Base-by-base conservation (phyloP, 2,329 filamentous ascomycete species). In the Neonectria ditissima region DNA sequence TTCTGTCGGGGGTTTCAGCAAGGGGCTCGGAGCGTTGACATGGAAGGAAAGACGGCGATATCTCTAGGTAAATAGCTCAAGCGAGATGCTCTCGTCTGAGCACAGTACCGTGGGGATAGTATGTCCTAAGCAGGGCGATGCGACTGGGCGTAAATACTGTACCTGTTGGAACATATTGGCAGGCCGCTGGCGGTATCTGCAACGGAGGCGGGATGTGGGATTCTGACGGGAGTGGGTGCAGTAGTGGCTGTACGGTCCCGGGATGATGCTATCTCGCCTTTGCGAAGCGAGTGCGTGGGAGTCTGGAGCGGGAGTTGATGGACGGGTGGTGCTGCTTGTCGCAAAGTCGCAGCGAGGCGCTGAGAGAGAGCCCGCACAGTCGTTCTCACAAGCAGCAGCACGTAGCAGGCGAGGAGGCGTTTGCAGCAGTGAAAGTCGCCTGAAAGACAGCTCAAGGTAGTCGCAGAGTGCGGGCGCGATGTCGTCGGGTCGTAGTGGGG, bases 151-250 rank as follows among this genome's bases (percentile, higher is more conserved):
- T 52, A 22, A 57, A 44, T 7, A 20, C 43, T 69, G 30, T 67
- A 77, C 75, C 66, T 73, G 70, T 60, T 76, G 74, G 52, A 77
- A 77, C 75, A 77, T 76, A 63, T 44, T 63, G 66, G 47, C 57
- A 14, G 13, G 20, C 51, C 39, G 51, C 28, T 47, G 51, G 45
- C 11, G 37, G 32, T 26, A 14, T 37, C 39, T 9, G 45, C 18
- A 16, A 48, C 8, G 14, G 18, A 50, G 39, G 44, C 30, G 45
- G 39, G 18, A 44, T 44, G 50, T 30, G 45, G 45, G 43, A 30
- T 30, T 26, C 11, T 9, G 20, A 45, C 20, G 28, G 13, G 44
- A 28, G 43, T 34, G 32, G 22, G 20, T 41, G 59, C 26, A 55
- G 58, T 39, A 63, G 22, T 30, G 51, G 34, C 37, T 53, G 30